Percentiles rank a stretch among this genome's conserved stretches.
phyloP scores from a whole-genome alignment of 306 rosid genomes.

The Cucumis hystrix region DNA sequence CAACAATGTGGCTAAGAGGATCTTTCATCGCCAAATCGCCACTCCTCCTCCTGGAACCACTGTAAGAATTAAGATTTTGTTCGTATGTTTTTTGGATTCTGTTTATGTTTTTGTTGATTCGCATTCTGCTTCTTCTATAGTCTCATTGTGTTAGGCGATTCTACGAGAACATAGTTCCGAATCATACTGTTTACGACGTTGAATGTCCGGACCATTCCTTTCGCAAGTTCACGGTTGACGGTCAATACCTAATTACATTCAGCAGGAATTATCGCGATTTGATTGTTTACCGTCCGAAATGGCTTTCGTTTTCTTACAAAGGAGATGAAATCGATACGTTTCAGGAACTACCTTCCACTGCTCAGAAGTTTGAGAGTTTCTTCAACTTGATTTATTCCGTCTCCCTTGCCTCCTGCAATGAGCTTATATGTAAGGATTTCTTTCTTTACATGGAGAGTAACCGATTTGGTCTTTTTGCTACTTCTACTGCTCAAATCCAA shows the following conservation, averaged over 20 bases:
- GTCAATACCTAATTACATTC: conserved; percentile 81
- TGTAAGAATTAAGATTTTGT: conserved; percentile 25
- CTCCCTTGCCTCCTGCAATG: conserved; percentile 73
- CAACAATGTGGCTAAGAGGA: conserved; percentile 68
- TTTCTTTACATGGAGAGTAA: conserved; percentile 77
- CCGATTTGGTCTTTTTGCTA: conserved; percentile 77
- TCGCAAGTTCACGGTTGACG: conserved; percentile 93
- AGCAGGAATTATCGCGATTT: conserved; percentile 69
- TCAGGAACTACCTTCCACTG: conserved; percentile 60
- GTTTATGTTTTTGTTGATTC: background rate
- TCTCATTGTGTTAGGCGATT: conserved; percentile 69
- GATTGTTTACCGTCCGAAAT: conserved; percentile 75
- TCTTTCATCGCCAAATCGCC: conserved; percentile 75
- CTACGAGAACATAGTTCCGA: conserved; percentile 91
- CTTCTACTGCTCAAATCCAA: conserved; percentile 62
- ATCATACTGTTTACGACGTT: conserved; percentile 65
- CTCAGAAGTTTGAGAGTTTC: conserved; percentile 77
- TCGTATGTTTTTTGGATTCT: background rate
- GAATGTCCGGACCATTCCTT: conserved; percentile 84
- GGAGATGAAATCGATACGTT: conserved; percentile 52
- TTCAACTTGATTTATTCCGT: conserved; percentile 61
- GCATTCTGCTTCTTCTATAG: conserved; percentile 33
- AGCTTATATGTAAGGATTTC: conserved; percentile 83
- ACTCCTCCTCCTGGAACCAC: conserved; percentile 79
- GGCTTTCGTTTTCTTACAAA: conserved; percentile 85